A percentile compares a stretch with the other conserved stretches of the same genome.
These are phyloP conservation scores for Porcisia deanei DNA, from an alignment of 208 protist genomes.

Conservation along the genomic window DNA sequence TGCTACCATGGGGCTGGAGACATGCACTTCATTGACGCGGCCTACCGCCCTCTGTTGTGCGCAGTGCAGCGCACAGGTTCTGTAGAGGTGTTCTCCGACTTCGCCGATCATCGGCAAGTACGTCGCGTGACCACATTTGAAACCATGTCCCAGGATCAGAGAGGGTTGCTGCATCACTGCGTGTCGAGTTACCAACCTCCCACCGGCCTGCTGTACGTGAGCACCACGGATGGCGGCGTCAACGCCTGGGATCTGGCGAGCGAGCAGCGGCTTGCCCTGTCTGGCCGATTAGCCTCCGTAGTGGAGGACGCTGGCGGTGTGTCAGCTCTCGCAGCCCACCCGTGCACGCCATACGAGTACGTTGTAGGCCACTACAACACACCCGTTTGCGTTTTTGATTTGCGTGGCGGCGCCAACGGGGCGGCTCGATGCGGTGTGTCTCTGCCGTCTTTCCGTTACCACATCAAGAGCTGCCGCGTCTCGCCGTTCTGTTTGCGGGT, in stretches of 20 bases:
- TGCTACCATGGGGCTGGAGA: conserved; percentile 38
- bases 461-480: conserved; percentile 3
- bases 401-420: conserved; percentile 20
- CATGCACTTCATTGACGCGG: conserved; percentile 75
- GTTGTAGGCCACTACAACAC: conserved; percentile 29
- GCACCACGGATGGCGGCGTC: conserved; percentile 41
- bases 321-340: conserved; percentile 38
- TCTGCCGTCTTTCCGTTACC: conserved; percentile 13
- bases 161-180: conserved; percentile 41
- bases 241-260: conserved; percentile 55
- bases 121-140: conserved; percentile 68
- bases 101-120: conserved; percentile 34
- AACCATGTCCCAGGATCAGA: conserved; percentile 43
- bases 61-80: conserved; percentile 66
- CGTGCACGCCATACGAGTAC: conserved; percentile 33
- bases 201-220: conserved; percentile 57
- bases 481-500: conserved; percentile 35
- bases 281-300: conserved; percentile 28
- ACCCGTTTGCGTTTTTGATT: conserved; percentile 44
- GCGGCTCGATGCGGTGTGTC: conserved; percentile 48
- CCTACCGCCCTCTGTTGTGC: conserved; percentile 68
- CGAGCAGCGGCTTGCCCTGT: conserved; percentile 31
- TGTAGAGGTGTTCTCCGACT: conserved; percentile 64
- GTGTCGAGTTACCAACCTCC: conserved; percentile 74
- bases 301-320: conserved; percentile 14